phyloP scores from a whole-genome alignment of 2,329 filamentous ascomycete species.

The Penicillium brevicompactum region DNA sequence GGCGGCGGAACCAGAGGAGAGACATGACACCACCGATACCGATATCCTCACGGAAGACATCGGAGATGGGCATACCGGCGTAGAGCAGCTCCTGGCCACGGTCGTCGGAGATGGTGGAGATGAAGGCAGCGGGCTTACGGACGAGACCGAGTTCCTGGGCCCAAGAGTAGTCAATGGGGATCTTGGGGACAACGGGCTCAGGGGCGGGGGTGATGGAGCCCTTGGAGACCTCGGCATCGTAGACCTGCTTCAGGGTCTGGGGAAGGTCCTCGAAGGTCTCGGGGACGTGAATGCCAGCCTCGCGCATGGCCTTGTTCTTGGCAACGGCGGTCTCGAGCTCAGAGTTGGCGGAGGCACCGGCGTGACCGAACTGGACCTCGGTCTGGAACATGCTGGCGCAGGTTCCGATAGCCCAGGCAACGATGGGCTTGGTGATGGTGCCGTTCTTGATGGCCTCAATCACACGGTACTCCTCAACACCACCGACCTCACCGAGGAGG shows the following conservation, averaged over 20 bases:
- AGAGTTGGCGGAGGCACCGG: constrained; percentile 98
- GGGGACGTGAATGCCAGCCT: constrained; percentile 91
- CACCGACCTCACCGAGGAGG: constrained; percentile 95
- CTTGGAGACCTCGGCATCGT: constrained; percentile 81
- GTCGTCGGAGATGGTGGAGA: constrained; percentile 99
- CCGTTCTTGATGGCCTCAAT: constrained; percentile 97
- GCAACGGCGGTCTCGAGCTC: constrained; percentile 93
- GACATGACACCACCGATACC: constrained; percentile 99
- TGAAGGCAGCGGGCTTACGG: constrained; percentile 99
- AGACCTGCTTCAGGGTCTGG: constrained; percentile 72
- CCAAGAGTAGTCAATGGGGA: constrained; percentile 99
- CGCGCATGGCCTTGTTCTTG: constrained; percentile 97
- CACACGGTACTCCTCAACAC: constrained; percentile 99
- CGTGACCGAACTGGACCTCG: constrained; percentile 98
- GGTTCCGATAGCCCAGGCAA: constrained; percentile 98
- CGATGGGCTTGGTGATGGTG: constrained; percentile 95
- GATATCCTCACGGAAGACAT: constrained; percentile 98
- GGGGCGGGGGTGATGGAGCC: constrained; percentile 82
- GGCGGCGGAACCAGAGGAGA: constrained; percentile 97
- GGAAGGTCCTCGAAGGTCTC: constrained; percentile 97
- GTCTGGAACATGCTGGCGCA: constrained; percentile 99
- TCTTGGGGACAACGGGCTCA: constrained; percentile 96
- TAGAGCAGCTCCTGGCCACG: constrained; percentile 99
- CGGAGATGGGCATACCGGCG: constrained; percentile 99
- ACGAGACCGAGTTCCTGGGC: constrained; percentile 98